These are phyloP conservation scores for Termitomyces sp. DNA, from an alignment of 768 basidiomycete species.

Conservation along the genomic window DNA sequence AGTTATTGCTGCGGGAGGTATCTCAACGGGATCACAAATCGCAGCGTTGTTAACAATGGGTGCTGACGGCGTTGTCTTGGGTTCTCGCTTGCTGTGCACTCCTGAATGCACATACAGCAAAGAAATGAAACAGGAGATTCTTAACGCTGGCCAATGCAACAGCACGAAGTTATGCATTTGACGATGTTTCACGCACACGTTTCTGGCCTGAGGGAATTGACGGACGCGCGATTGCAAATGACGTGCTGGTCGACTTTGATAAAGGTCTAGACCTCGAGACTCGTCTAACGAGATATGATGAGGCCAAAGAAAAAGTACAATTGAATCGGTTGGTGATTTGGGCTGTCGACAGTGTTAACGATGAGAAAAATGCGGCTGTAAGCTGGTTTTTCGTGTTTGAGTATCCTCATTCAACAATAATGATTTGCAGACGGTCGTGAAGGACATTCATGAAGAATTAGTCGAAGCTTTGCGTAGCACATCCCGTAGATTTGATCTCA, in stretches of 20 bases:
- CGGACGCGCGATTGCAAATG: slow-evolving; percentile 40
- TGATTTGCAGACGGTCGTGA: no score
- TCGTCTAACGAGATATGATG: slow-evolving; percentile 20
- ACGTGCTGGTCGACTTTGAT: slow-evolving; percentile 23
- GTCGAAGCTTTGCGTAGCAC: neutral
- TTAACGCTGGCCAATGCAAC: slow-evolving; percentile 26
- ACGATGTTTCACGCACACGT: slow-evolving; percentile 31
- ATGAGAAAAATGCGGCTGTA: slow-evolving; percentile 25
- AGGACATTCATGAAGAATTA: neutral
- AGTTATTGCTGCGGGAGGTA: slow-evolving; percentile 58
- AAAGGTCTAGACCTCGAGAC: slow-evolving; percentile 27
- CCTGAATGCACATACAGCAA: slow-evolving; percentile 30
- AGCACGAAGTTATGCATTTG: slow-evolving; percentile 35
- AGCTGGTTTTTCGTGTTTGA: neutral
- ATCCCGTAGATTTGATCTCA: neutral
- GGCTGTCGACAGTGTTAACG: slow-evolving; percentile 34
- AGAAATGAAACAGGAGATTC: slow-evolving; percentile 16
- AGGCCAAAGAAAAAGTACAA: slow-evolving; percentile 16
- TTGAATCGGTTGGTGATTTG: slow-evolving; percentile 29
- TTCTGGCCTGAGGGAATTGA: slow-evolving; percentile 38
- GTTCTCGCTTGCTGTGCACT: slow-evolving; percentile 56
- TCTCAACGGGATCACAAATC: slow-evolving; percentile 45
- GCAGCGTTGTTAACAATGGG: slow-evolving; percentile 47
- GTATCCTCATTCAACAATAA: neutral
- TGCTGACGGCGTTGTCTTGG: slow-evolving; percentile 46